Evolutionary conservation across 225 moss, liverwort and hornwort genomes (phyloP), one percentile per base, ranked within the genome.

Genomic region (Thuidium tamariscinum): DNA sequence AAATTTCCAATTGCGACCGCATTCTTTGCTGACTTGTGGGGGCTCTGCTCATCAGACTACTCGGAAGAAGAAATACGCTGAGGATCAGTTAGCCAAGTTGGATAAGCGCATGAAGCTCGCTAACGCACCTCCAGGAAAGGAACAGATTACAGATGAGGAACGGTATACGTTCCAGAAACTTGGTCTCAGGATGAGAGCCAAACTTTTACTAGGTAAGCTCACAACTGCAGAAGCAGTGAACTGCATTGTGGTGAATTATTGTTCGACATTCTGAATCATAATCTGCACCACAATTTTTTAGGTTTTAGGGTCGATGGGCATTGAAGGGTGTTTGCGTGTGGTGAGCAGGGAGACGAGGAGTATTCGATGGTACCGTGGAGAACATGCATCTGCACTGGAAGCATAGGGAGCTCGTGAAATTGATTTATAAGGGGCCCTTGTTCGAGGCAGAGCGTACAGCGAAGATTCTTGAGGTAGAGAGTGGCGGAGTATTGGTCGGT

Each of bases 381-480:
- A 99, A 99, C 86, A 99, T 99, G 99, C 99, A 99, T 92, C 85
- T 99, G 77, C 97, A 99, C 85, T 99, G 99, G 99, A 99, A 99
- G 87, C 88, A 99, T 87, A 92, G 97, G 80, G 96, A 97, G 82
- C 91, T 99, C 23, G 99, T 97, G 67, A 97, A 99, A 81, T 83
- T 99, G 30, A 90, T 97, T 22, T 93, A 91, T 74, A 99, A 96
- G 89, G 99, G 88, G 41, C 89, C 94, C 75, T 91, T 92, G 77
- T 77, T 88, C 82, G 97, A 99, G 81, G 91, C 95, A 56, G 95
- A 97, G 89, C 90, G 89, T 41, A 96, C 96, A 36, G 96, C 97
- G 8, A 96, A 94, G 87, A 93, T 99, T 92, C 94, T 99, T 46
- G 99, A 95, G 89, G 87, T 92, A 66, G 97, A 99, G 92, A 99